Base-by-base conservation (phyloP, 306 rosid species). In the Senna siamea region DNA sequence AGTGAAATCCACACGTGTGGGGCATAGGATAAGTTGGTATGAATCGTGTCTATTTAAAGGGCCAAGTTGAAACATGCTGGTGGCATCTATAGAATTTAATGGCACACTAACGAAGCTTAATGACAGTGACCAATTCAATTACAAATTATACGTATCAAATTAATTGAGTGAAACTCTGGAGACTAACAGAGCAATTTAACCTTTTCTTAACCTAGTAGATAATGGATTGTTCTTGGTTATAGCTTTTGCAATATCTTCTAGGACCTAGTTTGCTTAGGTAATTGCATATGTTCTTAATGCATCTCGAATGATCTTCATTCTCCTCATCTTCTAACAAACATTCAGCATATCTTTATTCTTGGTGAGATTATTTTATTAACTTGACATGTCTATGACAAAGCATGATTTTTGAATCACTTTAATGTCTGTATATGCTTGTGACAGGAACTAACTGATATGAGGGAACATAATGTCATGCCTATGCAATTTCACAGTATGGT, bases 401-500 rank as follows among this genome's bases (percentile, higher is more conserved):
- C 52, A 74, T n/a, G 40, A 5, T n/a, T 80, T 32, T 74, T 34
- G 6, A n/a, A 54, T 67, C 76, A 78, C 44, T 22, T 47, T 58
- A 35, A 46, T 50, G 32, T 69, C 52, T 48, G 13, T 18, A 19
- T 66, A 48, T 80, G 57, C 72, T 28, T 52, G 82, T 78, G 66
- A 70, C 81, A 86, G 90, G 87, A 76, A 50, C 52, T 58, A 2
- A 35, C 79, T 72, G 82, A 80, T 76, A 57, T 66, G 57, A 76
- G 86, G 51, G 67, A 79, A 6, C 86, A 81, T 4, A 68, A 62
- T 69, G 78, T 76, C 67, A 30, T 78, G 78, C 78, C 80, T 28
- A 78, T 83, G 80, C 89, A 83, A 73, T 86, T 83, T 57, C 84
- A 80, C 52, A 86, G 40, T 47, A 70, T 83, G 84, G 74, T 78